phyloP scores from a whole-genome alignment of 306 rosid species.

The Begonia fuchsioides region DNA sequence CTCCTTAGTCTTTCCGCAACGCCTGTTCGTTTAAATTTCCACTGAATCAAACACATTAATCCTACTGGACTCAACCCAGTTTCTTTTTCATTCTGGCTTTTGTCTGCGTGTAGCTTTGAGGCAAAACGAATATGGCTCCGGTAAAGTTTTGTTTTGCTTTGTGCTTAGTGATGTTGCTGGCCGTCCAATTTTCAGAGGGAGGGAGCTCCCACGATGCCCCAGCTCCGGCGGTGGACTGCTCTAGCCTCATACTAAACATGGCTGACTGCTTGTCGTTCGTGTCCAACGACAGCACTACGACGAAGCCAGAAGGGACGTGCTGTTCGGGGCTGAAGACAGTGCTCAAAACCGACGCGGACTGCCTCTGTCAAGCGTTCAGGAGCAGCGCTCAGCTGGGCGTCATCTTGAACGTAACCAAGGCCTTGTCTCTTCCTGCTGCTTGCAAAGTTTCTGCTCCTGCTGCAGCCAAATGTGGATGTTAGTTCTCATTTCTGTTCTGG shows the following conservation, averaged over 20 bases:
- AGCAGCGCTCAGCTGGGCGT: slow-evolving; percentile 59
- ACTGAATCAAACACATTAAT: too few species aligned
- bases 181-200: slow-evolving; percentile 1
- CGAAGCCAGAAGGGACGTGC: slow-evolving; percentile 48
- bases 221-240: slow-evolving; percentile 63
- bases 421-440: slow-evolving; percentile 52
- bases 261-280: slow-evolving; percentile 62
- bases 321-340: slow-evolving; percentile 59
- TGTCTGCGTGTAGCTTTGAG: too few species aligned
- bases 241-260: slow-evolving; percentile 31
- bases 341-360: slow-evolving; percentile 37
- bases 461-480: slow-evolving; percentile 48
- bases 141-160: slow-evolving; percentile 15
- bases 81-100: too few species aligned
- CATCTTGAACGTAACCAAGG: slow-evolving; percentile 57
- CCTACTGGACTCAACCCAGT: too few species aligned
- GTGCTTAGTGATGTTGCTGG: slow-evolving; percentile 14
- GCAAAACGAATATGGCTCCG: slow-evolving; percentile 27
- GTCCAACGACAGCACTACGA: slow-evolving; percentile 41
- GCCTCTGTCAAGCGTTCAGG: slow-evolving; percentile 67
- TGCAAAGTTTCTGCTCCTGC: slow-evolving; percentile 68
- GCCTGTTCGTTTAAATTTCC: too few species aligned
- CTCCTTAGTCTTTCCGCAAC: too few species aligned
- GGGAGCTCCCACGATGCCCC: slow-evolving; percentile 38
- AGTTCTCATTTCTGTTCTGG: neutral